Base-by-base conservation (phyloP, 2,329 filamentous ascomycete species). In the Botrytis galanthina region DNA sequence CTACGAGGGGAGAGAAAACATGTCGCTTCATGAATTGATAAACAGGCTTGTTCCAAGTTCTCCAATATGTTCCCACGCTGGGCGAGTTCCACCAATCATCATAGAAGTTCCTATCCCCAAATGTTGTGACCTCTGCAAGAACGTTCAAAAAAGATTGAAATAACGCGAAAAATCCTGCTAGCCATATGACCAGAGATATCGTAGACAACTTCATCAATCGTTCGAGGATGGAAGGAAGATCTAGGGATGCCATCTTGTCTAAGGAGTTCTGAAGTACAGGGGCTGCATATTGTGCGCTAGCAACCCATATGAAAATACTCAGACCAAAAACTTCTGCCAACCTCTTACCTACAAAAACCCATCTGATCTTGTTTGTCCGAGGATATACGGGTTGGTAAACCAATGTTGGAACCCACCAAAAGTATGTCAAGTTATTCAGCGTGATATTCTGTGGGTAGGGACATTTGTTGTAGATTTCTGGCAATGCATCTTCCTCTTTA, bases 311-410 rank as follows among this genome's bases (percentile, higher is more conserved):
- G 80, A 97, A 95, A 72, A 95, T 92, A 78, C 90, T 90, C 60
- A 98, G 86, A 32, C 90, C 90, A 73, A 92, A 87, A 10, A 93
- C 88, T 83, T 99, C 96, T 66, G 87, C 88, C 62, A 95, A 81
- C 26, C 96, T 90, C 84, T 97, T 98, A 73, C 88, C 84, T 57
- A 98, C 93, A 81, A 97, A 99, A 6, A 88, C 82, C 94, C 95
- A 98, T 75, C 96, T 89, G 78, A 98, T 93, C 73, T 87, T 88
- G 14, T 89, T 85, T 9, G 93, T 94, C 61, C 95, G 92, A 32
- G 96, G 96, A 82, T 99, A 99, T 22, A 96, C 94, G 1, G 96
- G 96, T 84, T 99, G 96, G 82, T 99, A 99, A 62, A 98, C 92
- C 70, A 99, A 87, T 0, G 96, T 99, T 0, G 96, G 96, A 0